Evolutionary conservation across 257 asterid genomes (phyloP), one percentile per base, ranked within the genome.

Genomic region (Rubia yunnanensis): DNA sequence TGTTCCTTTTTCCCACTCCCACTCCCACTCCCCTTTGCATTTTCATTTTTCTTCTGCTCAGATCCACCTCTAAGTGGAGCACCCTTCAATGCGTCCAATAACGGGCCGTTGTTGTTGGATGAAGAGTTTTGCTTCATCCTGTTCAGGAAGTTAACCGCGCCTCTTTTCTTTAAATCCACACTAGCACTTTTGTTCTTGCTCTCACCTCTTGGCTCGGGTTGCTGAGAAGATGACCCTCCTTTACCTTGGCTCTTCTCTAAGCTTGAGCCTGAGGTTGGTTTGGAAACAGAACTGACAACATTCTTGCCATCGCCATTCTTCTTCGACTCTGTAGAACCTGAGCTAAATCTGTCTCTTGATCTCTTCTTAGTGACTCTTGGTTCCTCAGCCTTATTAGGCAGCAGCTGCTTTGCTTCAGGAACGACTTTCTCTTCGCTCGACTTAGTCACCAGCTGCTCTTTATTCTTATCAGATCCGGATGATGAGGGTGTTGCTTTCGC

Each of bases 301-400:
- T 62, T 81, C 79, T 81, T 85, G 57, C 54, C 76, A 10, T 80
- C 82, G 60, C 54, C 76, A 11, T 56, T 80, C 58, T 75, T 85
- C 84, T 80, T 87, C 13, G 78, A 30, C 72, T 52, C 71, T 34
- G 76, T 75, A 24, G 87, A 58, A 23, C 49, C 79, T 0, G 84
- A 66, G 49, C 83, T 60, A 49, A 78, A 78, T 23, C 89, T 65
- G 27, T 83, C 92, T 27, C 85, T 64, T 1, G 86, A 75, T 72
- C 95, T 75, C 79, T 82, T 87, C 77, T 83, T 87, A 0, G 87
- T 83, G 80, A 81, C 74, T 69, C 74, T 87, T 34, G 84, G 87
- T 73, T 85, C 92, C 44, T 83, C 86, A 0, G 73, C 70, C 58
- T 72, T 77, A 34, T 57, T 69, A 38, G 82, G 78, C 7, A 23